Conservation (phyloP, 331 rosid species). For the Rosa hybrid region DNA sequence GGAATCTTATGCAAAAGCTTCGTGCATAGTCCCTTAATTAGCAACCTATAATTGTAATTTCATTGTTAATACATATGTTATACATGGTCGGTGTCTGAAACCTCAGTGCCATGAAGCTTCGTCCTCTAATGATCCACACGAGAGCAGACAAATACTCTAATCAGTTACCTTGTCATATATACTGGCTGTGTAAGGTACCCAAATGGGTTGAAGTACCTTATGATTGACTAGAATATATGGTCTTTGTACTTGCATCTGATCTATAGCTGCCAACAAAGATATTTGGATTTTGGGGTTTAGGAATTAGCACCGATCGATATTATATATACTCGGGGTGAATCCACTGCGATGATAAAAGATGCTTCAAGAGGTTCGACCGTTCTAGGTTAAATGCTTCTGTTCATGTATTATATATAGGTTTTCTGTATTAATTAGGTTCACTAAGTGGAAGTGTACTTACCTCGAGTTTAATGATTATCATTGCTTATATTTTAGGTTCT, state of each 20-base stretch:
- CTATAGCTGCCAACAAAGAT: conserved; percentile 13
- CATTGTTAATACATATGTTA: background rate
- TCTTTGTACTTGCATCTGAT: conserved; percentile 9
- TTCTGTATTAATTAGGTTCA: background rate
- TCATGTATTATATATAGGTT: background rate
- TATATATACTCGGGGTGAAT: background rate
- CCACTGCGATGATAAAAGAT: background rate
- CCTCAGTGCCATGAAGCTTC: conserved; percentile 26
- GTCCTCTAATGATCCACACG: conserved; percentile 13
- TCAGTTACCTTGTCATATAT: conserved; percentile 4
- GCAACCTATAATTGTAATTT: conserved; percentile 8
- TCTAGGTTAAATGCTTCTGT: background rate
- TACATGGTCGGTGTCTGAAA: conserved; percentile 27
- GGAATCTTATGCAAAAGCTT: conserved; percentile 17
- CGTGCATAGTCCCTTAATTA: conserved; percentile 16
- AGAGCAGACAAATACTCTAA: conserved; percentile 10
- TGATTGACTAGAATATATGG: conserved; percentile 6
- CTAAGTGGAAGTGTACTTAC: background rate
- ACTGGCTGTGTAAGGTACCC: background rate
- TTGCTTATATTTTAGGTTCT: no score
- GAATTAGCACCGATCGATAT: background rate
- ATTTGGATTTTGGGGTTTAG: background rate
- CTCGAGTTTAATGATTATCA: background rate
- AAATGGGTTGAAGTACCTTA: background rate
- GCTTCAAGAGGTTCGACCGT: background rate